Conservation (phyloP, 768 basidiomycete species). For the Neoboletus brunneissimus region DNA sequence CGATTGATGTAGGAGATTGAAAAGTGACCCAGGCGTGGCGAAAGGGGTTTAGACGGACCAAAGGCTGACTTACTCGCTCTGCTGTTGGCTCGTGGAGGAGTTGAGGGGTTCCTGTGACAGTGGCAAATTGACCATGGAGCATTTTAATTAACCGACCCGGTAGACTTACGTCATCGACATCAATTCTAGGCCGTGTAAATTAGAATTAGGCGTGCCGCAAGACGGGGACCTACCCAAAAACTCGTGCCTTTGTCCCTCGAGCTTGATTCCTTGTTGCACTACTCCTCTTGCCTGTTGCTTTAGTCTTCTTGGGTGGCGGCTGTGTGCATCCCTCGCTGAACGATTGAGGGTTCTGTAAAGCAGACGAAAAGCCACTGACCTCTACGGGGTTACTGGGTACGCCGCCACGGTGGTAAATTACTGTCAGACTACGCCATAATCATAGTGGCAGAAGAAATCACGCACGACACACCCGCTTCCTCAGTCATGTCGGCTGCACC, state of each 20-base stretch:
- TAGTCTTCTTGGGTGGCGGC: constrained; percentile 43
- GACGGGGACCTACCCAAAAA: constrained; percentile 9
- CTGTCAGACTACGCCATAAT: not conserved
- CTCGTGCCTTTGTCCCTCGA: constrained; percentile 21
- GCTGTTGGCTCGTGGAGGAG: constrained; percentile 21
- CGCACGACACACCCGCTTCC: constrained; percentile 23
- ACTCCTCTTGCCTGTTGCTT: constrained; percentile 26
- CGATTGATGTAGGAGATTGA: constrained; percentile 12
- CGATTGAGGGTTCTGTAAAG: not conserved
- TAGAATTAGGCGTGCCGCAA: not conserved
- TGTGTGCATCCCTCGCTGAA: constrained; percentile 13
- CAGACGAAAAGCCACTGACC: constrained; percentile 23
- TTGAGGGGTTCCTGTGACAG: constrained; percentile 26
- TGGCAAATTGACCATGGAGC: constrained; percentile 11
- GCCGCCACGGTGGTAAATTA: constrained; percentile 11
- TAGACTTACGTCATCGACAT: constrained; percentile 36
- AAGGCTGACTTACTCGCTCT: constrained; percentile 32
- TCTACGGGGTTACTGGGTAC: constrained; percentile 18
- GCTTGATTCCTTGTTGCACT: constrained; percentile 3
- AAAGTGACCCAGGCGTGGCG: constrained; percentile 11
- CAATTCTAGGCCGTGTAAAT: constrained; percentile 20
- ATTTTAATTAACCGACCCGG: constrained; percentile 17
- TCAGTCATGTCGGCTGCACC: constrained; percentile 4
- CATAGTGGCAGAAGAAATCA: constrained; percentile 7
- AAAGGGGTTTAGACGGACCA: constrained; percentile 15